Evolutionary conservation across 2,329 filamentous ascomycete species (phyloP).

Genomic region (Incumbomyces delicatus): DNA sequence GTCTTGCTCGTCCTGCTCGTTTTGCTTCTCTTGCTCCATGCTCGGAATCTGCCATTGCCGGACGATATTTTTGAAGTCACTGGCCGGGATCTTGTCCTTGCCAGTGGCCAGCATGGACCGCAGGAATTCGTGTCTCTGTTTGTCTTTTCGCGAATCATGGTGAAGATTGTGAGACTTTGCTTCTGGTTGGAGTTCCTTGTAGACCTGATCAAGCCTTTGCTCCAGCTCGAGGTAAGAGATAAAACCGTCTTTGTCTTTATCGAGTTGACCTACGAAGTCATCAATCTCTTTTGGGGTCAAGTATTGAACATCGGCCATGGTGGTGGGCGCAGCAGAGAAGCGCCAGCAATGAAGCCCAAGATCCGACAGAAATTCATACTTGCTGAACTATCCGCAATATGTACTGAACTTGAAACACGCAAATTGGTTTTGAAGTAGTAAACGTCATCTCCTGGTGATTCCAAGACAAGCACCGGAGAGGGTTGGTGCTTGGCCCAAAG

Average conservation of each 20-base stretch:
- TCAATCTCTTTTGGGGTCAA: conserved; percentile 42
- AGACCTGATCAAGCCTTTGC: conserved; percentile 43
- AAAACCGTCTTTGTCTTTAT: conserved; percentile 42
- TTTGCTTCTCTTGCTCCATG: conserved; percentile 38
- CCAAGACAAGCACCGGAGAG: background rate
- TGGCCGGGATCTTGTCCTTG: conserved; percentile 33
- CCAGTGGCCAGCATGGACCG: conserved; percentile 35
- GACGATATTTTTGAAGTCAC: conserved; percentile 39
- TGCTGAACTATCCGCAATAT: background rate
- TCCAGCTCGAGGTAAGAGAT: conserved; percentile 46
- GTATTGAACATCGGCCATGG: conserved; percentile 20
- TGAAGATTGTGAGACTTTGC: conserved; percentile 38
- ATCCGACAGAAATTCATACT: background rate
- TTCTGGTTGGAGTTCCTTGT: conserved; percentile 40
- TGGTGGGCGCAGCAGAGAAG: background rate
- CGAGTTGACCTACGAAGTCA: conserved; percentile 44
- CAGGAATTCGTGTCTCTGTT: conserved; percentile 41
- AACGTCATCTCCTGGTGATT: background rate
- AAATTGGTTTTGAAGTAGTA: background rate
- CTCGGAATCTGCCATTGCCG: conserved; percentile 41
- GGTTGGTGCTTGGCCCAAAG: background rate
- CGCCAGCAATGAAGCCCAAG: background rate
- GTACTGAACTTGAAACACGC: background rate
- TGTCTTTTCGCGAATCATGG: conserved; percentile 26
- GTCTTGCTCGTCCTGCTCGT: conserved; percentile 38